A percentile compares a stretch with the other conserved stretches of the same genome.
phyloP scores from a whole-genome alignment of 305 asterid genomes.

The Solanum hybrid region DNA sequence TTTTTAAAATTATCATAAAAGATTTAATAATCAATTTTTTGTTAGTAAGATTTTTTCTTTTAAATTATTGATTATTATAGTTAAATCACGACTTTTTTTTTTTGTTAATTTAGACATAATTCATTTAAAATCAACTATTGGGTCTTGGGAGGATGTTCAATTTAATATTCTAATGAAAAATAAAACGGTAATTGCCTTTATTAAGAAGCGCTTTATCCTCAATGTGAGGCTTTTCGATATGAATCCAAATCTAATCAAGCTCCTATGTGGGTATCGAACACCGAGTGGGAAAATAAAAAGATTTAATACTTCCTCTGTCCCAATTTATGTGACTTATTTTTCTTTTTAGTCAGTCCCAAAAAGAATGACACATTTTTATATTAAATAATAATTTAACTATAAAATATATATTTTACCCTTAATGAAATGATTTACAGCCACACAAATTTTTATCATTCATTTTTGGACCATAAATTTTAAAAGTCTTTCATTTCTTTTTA shows the following conservation, averaged over 20 bases:
- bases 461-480: too few species aligned
- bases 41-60: too few species aligned
- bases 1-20: neutral
- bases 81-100: neutral
- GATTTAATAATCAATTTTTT: neutral
- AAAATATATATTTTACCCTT: accelerated
- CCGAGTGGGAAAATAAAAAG: too few species aligned
- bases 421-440: too few species aligned
- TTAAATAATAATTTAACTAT: too few species aligned
- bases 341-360: neutral
- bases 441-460: neutral
- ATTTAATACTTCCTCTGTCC: neutral
- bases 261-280: too few species aligned
- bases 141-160: neutral
- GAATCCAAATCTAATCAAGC: neutral
- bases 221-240: too few species aligned
- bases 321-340: too few species aligned
- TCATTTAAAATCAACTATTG: neutral
- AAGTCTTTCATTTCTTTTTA: too few species aligned
- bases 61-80: neutral
- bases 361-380: neutral
- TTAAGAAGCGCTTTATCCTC: too few species aligned
- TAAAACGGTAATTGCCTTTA: too few species aligned
- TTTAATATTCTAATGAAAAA: neutral
- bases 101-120: neutral